A percentile compares a stretch with the other conserved stretches of the same genome.
phyloP scores from a whole-genome alignment of 768 basidiomycete species.

The Lepiota brunneoincarnata region DNA sequence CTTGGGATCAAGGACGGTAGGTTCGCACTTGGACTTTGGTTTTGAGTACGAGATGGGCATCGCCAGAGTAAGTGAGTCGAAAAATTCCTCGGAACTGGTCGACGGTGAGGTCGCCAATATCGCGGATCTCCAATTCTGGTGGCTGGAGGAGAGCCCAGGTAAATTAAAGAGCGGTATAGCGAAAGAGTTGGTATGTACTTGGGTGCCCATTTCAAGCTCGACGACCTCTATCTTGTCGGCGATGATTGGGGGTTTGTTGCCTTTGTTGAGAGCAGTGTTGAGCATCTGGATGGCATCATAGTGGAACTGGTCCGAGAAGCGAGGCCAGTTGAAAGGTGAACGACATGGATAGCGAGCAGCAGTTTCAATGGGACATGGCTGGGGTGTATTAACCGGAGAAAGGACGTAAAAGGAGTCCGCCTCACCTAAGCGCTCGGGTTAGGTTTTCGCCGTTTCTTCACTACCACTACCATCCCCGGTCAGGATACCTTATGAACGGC shows the following conservation, averaged over 20 bases:
- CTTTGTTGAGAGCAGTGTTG: conserved; percentile 95
- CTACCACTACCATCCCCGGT: conserved; percentile 13
- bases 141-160: conserved; percentile 49
- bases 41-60: conserved; percentile 84
- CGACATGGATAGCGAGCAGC: conserved; percentile 72
- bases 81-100: conserved; percentile 98
- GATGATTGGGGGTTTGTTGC: conserved; percentile 95
- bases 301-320: conserved; percentile 96
- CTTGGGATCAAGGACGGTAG: background rate
- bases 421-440: conserved; percentile 14
- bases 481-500: conserved; percentile 54
- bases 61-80: conserved; percentile 89
- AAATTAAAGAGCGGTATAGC: background rate
- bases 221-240: conserved; percentile 97
- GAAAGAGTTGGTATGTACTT: conserved; percentile 45
- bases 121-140: conserved; percentile 94
- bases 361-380: conserved; percentile 12
- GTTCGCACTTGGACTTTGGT: conserved; percentile 86
- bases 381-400: conserved; percentile 1
- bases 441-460: conserved; percentile 16
- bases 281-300: conserved; percentile 96
- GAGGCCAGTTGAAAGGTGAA: conserved; percentile 96
- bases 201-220: conserved; percentile 98
- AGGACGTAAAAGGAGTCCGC: no score
- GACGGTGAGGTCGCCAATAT: conserved; percentile 93